Percentiles rank a stretch among this genome's conserved stretches.
Conservation (phyloP, 2,329 filamentous ascomycete genomes). For the Aspergillus aculeatinus region DNA sequence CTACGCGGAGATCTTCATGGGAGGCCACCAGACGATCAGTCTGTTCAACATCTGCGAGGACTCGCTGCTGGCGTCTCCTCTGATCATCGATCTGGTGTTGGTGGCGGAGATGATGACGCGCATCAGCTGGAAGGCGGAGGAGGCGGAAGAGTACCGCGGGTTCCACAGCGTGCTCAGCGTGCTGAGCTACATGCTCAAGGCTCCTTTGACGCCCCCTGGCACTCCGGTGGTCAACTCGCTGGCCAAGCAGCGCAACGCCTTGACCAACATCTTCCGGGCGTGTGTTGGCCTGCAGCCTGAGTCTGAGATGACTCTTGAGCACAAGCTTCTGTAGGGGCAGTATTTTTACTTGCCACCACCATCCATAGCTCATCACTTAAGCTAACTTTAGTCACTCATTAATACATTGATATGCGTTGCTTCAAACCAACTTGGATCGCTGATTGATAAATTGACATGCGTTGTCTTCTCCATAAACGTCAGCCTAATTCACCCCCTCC, state of each 20-base stretch:
- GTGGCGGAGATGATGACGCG: conserved; percentile 98
- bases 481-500: neutral
- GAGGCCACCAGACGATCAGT: conserved; percentile 96
- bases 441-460: neutral
- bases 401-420: too few relatives aligned
- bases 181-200: conserved; percentile 98
- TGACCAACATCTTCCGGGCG: conserved; percentile 98
- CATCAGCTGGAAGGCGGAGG: conserved; percentile 79
- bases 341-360: too few relatives aligned
- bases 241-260: conserved; percentile 88
- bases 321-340: conserved; percentile 76
- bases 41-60: conserved; percentile 99
- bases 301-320: conserved; percentile 98
- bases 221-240: conserved; percentile 95
- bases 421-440: too few relatives aligned
- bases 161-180: conserved; percentile 98
- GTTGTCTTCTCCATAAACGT: neutral
- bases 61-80: conserved; percentile 87
- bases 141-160: conserved; percentile 72
- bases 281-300: conserved; percentile 96
- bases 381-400: too few relatives aligned
- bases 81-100: conserved; percentile 95
- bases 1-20: conserved; percentile 98
- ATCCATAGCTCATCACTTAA: too few relatives aligned
- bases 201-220: conserved; percentile 87